Percentiles rank a stretch among this genome's conserved stretches.
phyloP scores from a whole-genome alignment of 768 basidiomycete genomes.

The Chalciporus pseudorubinellus region DNA sequence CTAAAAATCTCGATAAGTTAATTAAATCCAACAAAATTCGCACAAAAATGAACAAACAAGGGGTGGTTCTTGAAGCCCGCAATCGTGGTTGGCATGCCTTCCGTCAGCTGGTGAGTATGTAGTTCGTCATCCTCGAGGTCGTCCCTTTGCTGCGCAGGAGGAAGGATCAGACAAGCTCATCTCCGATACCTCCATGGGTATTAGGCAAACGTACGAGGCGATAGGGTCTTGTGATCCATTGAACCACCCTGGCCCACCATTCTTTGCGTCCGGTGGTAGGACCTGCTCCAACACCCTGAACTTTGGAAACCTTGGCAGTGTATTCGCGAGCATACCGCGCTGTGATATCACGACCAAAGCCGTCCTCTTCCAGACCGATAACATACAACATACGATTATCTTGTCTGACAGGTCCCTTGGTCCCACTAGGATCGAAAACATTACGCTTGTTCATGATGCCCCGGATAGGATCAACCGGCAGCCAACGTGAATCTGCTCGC shows the following conservation, averaged over 20 bases:
- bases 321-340: constrained; percentile 83
- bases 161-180: constrained; percentile 11
- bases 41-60: constrained; percentile 48
- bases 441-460: constrained; percentile 77
- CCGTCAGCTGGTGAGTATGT: constrained; percentile 67
- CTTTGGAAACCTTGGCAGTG: constrained; percentile 74
- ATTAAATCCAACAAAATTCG: constrained; percentile 1
- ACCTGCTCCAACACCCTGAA: constrained; percentile 58
- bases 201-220: constrained; percentile 57
- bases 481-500: constrained; percentile 85
- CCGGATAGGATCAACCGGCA: constrained; percentile 88
- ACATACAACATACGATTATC: constrained; percentile 94
- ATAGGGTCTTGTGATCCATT: constrained; percentile 68
- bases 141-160: constrained; percentile 70
- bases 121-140: constrained; percentile 92
- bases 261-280: constrained; percentile 57
- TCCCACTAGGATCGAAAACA: constrained; percentile 68
- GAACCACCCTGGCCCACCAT: constrained; percentile 83
- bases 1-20: constrained; percentile 36
- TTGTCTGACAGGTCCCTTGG: constrained; percentile 23
- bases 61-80: constrained; percentile 96
- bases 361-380: constrained; percentile 91
- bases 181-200: constrained; percentile 18
- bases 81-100: constrained; percentile 91
- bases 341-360: constrained; percentile 88